A percentile compares a stretch with the other conserved stretches of the same genome.
These are phyloP conservation scores for Saturnispora bothae DNA, from an alignment of 805 yeast species.

Conservation along the genomic window DNA sequence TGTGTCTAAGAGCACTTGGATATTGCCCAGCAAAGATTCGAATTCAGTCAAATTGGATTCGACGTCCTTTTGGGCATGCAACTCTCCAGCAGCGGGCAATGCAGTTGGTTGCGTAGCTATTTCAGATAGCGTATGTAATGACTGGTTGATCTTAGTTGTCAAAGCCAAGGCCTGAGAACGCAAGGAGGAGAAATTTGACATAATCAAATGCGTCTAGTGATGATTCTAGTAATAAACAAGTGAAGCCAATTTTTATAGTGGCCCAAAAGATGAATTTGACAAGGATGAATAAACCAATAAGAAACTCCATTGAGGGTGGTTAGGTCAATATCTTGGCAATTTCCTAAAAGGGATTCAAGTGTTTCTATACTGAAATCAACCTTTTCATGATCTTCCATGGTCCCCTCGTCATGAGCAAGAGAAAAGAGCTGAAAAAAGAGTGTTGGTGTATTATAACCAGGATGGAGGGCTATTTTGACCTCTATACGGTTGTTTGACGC, in stretches of 20 bases:
- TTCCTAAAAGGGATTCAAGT: background rate
- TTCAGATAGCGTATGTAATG: background rate
- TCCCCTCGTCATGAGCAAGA: background rate
- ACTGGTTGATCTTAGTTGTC: slow-evolving; percentile 36
- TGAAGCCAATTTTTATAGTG: slow-evolving; percentile 3
- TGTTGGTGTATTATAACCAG: slow-evolving; percentile 6
- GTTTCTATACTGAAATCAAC: background rate
- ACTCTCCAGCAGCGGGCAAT: slow-evolving; percentile 26
- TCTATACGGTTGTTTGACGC: no score
- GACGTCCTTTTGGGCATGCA: slow-evolving; percentile 31
- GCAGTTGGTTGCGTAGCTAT: slow-evolving; percentile 12
- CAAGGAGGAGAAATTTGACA: slow-evolving; percentile 41
- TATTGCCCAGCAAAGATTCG: slow-evolving; percentile 38
- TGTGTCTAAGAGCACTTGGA: slow-evolving; percentile 44
- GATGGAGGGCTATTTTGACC: slow-evolving; percentile 7
- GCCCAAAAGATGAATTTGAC: slow-evolving; percentile 9
- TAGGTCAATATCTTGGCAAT: slow-evolving; percentile 3
- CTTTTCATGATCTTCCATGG: background rate
- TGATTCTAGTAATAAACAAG: slow-evolving; percentile 1
- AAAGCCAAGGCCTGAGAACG: slow-evolving; percentile 67
- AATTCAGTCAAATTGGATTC: slow-evolving; percentile 44
- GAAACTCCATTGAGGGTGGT: background rate
- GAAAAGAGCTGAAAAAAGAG: slow-evolving; percentile 7
- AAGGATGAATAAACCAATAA: slow-evolving; percentile 15
- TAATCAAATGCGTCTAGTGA: no score